phyloP scores from a whole-genome alignment of 75 land plant species.

The Cunninghamia lanceolata region DNA sequence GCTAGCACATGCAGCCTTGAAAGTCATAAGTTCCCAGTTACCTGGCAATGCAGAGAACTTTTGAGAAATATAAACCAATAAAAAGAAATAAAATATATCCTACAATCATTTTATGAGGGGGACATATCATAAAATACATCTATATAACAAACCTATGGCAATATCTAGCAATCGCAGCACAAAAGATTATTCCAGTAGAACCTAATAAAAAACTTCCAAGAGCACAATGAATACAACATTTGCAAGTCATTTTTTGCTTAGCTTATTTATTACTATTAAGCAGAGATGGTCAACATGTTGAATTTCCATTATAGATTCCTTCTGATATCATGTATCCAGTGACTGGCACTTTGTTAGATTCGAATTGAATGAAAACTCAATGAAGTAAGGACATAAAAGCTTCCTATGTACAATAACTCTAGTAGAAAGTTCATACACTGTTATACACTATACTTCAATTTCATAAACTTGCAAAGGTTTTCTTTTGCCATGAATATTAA shows the following conservation, averaged over 20 bases:
- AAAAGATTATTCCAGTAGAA: neutral
- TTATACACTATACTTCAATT: neutral
- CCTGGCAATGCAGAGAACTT: neutral
- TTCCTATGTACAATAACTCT: neutral
- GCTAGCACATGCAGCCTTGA: constrained; percentile 6
- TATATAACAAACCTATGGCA: neutral
- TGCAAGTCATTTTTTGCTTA: neutral
- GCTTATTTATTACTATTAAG: neutral
- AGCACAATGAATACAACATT: neutral
- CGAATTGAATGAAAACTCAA: neutral
- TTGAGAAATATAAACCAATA: neutral
- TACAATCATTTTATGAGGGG: neutral
- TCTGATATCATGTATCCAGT: neutral
- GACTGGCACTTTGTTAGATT: neutral
- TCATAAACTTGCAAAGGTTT: neutral
- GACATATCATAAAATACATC: neutral
- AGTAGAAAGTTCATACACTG: neutral
- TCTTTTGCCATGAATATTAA: neutral
- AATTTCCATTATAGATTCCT: neutral
- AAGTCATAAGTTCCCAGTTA: constrained; percentile 1
- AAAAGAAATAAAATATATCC: neutral
- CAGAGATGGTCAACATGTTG: neutral
- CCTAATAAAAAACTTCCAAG: neutral
- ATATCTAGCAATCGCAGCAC: neutral
- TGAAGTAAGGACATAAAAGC: neutral